These are phyloP conservation scores for Candida silvicultrix DNA, from an alignment of 805 yeast species.

Conservation along the genomic window DNA sequence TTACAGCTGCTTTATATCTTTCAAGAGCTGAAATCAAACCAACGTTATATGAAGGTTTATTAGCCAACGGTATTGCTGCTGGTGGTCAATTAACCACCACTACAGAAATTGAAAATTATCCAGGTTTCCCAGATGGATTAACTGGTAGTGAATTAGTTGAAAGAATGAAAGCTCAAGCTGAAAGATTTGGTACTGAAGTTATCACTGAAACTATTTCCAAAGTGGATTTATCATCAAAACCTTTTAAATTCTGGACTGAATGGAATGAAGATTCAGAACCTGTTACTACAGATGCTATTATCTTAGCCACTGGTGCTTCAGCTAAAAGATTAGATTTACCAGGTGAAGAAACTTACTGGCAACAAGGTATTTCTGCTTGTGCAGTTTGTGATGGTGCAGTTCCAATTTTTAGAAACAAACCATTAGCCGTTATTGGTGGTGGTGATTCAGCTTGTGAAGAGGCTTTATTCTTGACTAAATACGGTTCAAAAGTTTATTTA, in stretches of 20 bases:
- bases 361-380: constrained; percentile 97
- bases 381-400: constrained; percentile 99
- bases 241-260: constrained; percentile 97
- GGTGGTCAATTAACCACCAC: constrained; percentile 99
- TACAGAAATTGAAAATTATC: constrained; percentile 97
- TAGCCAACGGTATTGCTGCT: constrained; percentile 96
- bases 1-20: constrained; percentile 96
- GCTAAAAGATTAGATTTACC: constrained; percentile 92
- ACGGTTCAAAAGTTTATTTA: constrained; percentile 92
- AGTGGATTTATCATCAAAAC: constrained; percentile 80
- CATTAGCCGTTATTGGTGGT: constrained; percentile 97
- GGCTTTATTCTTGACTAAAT: constrained; percentile 93
- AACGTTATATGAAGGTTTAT: constrained; percentile 87
- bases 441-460: constrained; percentile 99
- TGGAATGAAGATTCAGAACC: constrained; percentile 90
- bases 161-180: constrained; percentile 84
- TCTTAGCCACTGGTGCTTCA: constrained; percentile 96
- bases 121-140: constrained; percentile 95
- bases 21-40: constrained; percentile 97
- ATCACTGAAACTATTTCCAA: constrained; percentile 94
- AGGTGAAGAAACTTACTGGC: constrained; percentile 99
- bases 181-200: constrained; percentile 85
- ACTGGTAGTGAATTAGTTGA: constrained; percentile 89
- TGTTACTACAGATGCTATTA: constrained; percentile 85
- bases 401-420: constrained; percentile 96